Evolutionary conservation across 208 protist species (phyloP).

Genomic region (Leishmania guyanensis): DNA sequence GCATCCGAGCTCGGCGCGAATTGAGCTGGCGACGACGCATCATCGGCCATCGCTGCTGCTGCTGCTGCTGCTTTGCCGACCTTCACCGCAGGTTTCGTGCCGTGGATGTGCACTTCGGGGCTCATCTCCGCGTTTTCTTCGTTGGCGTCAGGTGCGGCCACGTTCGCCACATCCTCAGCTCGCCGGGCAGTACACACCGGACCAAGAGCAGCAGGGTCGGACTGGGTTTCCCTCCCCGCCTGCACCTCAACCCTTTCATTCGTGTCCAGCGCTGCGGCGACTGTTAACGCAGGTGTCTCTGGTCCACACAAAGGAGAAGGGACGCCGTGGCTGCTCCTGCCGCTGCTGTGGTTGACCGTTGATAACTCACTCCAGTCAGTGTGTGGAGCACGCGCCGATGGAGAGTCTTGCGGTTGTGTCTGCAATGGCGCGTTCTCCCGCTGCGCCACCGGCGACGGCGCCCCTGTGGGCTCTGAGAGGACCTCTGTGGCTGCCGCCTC

Average conservation of each 20-base stretch:
- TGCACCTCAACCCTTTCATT: background rate
- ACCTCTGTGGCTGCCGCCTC: conserved; percentile 30
- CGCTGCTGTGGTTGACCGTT: background rate
- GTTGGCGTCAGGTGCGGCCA: conserved; percentile 4
- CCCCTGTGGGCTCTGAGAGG: background rate
- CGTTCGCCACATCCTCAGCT: background rate
- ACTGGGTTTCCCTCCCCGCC: background rate
- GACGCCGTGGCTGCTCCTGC: background rate
- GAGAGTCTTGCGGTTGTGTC: background rate
- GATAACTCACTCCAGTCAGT: conserved; percentile 6
- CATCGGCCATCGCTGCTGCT: background rate
- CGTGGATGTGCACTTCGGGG: background rate
- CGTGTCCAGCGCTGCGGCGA: background rate
- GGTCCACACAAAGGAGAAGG: background rate
- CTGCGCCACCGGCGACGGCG: background rate
- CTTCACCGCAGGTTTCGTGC: background rate
- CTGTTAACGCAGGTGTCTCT: background rate
- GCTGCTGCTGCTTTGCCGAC: background rate
- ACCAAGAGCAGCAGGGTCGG: background rate
- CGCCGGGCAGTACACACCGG: background rate
- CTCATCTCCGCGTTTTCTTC: conserved; percentile 2
- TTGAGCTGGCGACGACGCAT: background rate
- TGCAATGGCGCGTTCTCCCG: background rate
- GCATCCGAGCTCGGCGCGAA: background rate
- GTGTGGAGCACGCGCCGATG: background rate